Conservation (phyloP, 148 eudicot species). For the Polygonum maritimum region DNA sequence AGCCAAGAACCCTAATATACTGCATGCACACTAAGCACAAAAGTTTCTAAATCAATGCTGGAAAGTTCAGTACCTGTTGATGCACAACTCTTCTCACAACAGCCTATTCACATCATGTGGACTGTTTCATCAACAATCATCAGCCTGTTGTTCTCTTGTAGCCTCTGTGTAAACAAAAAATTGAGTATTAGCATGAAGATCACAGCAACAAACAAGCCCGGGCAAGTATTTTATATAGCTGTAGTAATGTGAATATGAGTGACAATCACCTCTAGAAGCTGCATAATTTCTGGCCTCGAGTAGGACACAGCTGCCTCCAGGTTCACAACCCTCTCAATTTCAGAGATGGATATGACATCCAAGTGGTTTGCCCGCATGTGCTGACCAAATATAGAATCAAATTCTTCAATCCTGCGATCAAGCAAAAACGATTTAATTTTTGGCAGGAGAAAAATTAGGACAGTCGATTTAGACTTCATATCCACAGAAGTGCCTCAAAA, state of each 20-base stretch:
- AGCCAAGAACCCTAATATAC: not conserved
- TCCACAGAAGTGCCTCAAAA: not conserved
- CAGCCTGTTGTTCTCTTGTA: conserved; percentile 38
- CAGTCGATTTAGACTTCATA: not conserved
- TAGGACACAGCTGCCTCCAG: conserved; percentile 50
- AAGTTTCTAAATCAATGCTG: not conserved
- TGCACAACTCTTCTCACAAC: not conserved
- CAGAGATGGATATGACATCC: conserved; percentile 66
- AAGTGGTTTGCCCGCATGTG: conserved; percentile 73
- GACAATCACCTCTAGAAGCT: conserved; percentile 55
- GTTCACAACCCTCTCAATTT: conserved; percentile 62
- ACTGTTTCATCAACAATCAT: conserved; percentile 35
- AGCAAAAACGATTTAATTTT: not conserved
- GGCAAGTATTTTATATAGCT: not conserved
- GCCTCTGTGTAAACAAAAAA: conserved; percentile 25
- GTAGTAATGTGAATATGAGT: not conserved
- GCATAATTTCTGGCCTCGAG: conserved; percentile 51
- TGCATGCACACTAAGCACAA: not conserved
- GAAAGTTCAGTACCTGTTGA: not conserved
- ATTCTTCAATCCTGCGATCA: conserved; percentile 58
- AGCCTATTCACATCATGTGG: conserved; percentile 32
- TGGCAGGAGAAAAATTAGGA: conserved; percentile 3
- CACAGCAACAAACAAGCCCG: not conserved
- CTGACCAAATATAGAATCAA: conserved; percentile 55
- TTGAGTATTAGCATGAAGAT: conserved; percentile 3